Conservation (phyloP, 2,329 filamentous ascomycete genomes). For the Verticillium albo-atrum region DNA sequence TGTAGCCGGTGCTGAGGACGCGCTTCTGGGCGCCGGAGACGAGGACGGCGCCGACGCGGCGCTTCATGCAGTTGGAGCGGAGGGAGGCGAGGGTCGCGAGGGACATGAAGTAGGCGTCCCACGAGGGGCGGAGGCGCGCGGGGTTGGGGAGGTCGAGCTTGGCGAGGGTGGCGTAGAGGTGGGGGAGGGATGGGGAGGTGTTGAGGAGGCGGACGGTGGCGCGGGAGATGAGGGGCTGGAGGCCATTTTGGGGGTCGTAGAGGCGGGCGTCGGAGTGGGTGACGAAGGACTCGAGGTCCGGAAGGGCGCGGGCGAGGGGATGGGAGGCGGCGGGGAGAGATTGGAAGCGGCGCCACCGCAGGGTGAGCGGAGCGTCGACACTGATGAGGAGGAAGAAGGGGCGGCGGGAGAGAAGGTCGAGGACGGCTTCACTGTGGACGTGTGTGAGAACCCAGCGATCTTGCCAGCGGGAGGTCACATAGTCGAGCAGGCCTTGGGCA, state of each 20-base stretch:
- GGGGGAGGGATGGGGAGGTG: slow-evolving; percentile 65
- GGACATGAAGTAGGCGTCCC: slow-evolving; percentile 98
- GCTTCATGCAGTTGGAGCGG: slow-evolving; percentile 96
- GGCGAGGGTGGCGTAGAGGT: slow-evolving; percentile 68
- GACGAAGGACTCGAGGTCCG: slow-evolving; percentile 50
- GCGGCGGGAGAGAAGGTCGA: slow-evolving; percentile 71
- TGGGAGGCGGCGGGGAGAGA: background rate
- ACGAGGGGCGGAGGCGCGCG: slow-evolving; percentile 77
- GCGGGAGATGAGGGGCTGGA: slow-evolving; percentile 73
- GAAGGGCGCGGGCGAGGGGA: slow-evolving; percentile 1
- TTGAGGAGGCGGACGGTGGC: slow-evolving; percentile 86
- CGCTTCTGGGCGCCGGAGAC: slow-evolving; percentile 68
- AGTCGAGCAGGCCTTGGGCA: slow-evolving; percentile 69
- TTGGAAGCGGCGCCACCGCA: slow-evolving; percentile 78
- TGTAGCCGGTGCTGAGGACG: slow-evolving; percentile 94
- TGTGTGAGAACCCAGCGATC: slow-evolving; percentile 83
- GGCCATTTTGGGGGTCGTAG: slow-evolving; percentile 61
- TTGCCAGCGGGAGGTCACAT: slow-evolving; percentile 80
- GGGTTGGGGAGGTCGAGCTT: slow-evolving; percentile 73
- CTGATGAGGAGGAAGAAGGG: slow-evolving; percentile 93
- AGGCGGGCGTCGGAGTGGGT: slow-evolving; percentile 65
- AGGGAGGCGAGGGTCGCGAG: slow-evolving; percentile 88
- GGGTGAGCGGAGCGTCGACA: slow-evolving; percentile 80
- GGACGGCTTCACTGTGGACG: slow-evolving; percentile 65
- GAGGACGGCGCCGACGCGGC: slow-evolving; percentile 89